phyloP scores from a whole-genome alignment of 2,329 filamentous ascomycete genomes.

The Microascus cirrosus region DNA sequence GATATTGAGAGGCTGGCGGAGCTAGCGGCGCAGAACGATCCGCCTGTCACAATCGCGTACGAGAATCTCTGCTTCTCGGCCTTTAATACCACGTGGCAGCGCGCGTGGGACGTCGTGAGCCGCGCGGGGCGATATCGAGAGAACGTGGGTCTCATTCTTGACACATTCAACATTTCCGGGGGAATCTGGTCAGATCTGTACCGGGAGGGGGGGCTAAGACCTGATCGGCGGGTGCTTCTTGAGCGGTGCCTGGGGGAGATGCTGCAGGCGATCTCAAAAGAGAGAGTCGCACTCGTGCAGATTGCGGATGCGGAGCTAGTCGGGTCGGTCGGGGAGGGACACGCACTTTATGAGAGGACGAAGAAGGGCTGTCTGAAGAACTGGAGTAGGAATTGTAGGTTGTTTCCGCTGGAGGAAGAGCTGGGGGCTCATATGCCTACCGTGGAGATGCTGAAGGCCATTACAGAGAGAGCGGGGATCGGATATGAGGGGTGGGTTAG shows the following conservation, averaged over 20 bases:
- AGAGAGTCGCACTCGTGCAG: conserved; percentile 10
- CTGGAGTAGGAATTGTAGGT: conserved; percentile 10
- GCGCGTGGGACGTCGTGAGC: conserved; percentile 8
- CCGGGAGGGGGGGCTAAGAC: not conserved
- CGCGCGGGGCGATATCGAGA: not conserved
- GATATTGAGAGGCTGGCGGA: conserved; percentile 6
- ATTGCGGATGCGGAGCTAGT: conserved; percentile 11
- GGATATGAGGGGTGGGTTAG: conserved; percentile 11
- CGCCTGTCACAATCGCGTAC: conserved; percentile 9
- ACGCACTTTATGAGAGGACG: not conserved
- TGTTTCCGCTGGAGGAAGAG: conserved; percentile 10
- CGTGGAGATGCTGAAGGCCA: conserved; percentile 17
- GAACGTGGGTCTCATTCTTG: conserved; percentile 12
- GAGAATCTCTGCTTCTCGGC: conserved; percentile 12
- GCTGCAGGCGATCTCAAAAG: not conserved
- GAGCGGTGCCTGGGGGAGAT: conserved; percentile 1
- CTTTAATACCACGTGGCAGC: conserved; percentile 7
- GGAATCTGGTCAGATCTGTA: conserved; percentile 6
- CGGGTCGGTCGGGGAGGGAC: conserved; percentile 5
- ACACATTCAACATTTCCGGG: conserved; percentile 17
- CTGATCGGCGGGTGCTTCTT: not conserved
- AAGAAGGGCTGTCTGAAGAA: conserved; percentile 6
- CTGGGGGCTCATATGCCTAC: conserved; percentile 15
- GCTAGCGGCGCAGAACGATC: conserved; percentile 1
- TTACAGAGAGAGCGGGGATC: conserved; percentile 5